Evolutionary conservation across 129 eudicot species (phyloP), one percentile per base, ranked within the genome.

Genomic region (Kitagawia praeruptora): DNA sequence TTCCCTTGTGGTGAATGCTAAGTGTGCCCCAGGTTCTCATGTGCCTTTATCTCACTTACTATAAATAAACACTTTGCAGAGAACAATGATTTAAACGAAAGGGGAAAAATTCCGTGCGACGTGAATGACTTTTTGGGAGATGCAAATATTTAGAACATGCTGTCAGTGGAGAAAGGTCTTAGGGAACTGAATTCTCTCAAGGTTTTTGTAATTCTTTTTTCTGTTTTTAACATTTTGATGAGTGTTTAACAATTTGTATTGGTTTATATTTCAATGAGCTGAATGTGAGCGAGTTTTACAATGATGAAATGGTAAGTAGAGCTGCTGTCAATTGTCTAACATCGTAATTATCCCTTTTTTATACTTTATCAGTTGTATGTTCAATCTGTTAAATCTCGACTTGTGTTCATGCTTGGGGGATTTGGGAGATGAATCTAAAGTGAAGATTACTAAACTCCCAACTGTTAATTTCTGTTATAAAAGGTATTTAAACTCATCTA

Each of bases 161-260:
- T 94, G 70, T 80, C 89, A 78, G 98, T 94, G 51, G 98, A 94
- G 81, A 89, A 87, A 91, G 97, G 96, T 81, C 92, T 94, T 6
- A 75, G 88, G 53, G 98, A 94, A 84, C 80, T 94, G 80, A 85
- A 87, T 66, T 79, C 80, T 46, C 91, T 94, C 12, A 91, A 91
- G 97, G 98, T 93, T 76, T 64, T 56, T 56, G 45, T 48, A 61
- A 61, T 31, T 31, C 34, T 41, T 5, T 77, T 44, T 40, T 77
- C 31, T 83, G 31, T 21, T 74, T 19, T 79, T 16, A 23, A 19
- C 27, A 21, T 74, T 13, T 18, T 11, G 6, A 45, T 45, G 31
- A 46, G 16, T 45, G 40, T 46, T 28, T 66, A 28, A 31, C 0
- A 15, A 31, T 66, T 28, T 66, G 41, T 1, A 66, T 31, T 13